These are phyloP conservation scores for Tilletia horrida DNA, from an alignment of 1,284 basidiomycete genomes.

Conservation along the genomic window DNA sequence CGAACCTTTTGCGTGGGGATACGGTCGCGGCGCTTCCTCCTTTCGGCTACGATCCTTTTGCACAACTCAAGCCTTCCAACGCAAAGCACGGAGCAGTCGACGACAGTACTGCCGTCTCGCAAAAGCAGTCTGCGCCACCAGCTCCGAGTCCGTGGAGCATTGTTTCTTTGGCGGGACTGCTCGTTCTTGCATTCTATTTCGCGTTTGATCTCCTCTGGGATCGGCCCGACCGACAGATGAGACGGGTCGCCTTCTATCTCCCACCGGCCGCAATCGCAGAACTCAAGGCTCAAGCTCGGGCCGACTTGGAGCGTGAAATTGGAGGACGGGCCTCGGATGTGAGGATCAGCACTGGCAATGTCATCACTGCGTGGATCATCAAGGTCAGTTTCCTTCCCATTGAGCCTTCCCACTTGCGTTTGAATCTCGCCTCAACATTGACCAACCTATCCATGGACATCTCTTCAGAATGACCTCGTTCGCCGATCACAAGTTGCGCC, in stretches of 20 bases:
- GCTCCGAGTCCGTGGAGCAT: neutral
- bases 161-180: neutral
- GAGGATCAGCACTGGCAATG: slow-evolving; percentile 2
- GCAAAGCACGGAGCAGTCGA: no score
- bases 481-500: neutral
- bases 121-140: neutral
- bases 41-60: slow-evolving; percentile 6
- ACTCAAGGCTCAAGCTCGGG: neutral
- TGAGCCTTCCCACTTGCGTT: neutral
- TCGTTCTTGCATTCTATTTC: slow-evolving; percentile 5
- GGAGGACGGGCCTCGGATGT: neutral
- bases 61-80: neutral
- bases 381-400: neutral
- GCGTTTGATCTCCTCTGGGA: slow-evolving; percentile 3
- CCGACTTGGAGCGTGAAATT: slow-evolving; percentile 3
- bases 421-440: neutral
- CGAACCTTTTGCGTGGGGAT: neutral
- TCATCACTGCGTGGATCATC: slow-evolving; percentile 10
- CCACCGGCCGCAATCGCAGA: neutral
- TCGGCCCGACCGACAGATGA: neutral
- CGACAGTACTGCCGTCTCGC: neutral
- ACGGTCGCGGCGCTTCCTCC: neutral
- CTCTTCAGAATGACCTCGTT: slow-evolving; percentile 2
- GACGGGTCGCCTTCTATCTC: slow-evolving; percentile 6
- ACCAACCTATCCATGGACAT: no score